Conservation (phyloP, 768 basidiomycete genomes). For the Rickenella mellea region DNA sequence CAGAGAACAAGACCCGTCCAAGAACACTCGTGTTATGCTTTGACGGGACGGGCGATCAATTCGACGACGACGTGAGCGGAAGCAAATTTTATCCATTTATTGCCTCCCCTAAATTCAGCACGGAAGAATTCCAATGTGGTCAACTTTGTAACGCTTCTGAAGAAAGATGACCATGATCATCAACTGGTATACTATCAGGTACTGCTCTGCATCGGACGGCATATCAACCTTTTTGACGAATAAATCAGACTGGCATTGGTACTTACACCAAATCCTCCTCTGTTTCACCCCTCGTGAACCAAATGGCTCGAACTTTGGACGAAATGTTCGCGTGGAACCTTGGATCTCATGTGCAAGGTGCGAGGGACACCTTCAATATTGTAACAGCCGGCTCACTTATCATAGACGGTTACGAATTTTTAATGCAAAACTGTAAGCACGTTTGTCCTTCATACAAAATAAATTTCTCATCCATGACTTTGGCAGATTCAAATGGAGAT, state of each 20-base stretch:
- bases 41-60: slow-evolving; percentile 13
- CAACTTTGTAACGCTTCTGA: slow-evolving; percentile 22
- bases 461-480: not conserved
- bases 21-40: slow-evolving; percentile 14
- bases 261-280: slow-evolving; percentile 3
- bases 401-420: slow-evolving; percentile 15
- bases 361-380: not conserved
- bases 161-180: slow-evolving; percentile 17
- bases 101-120: not conserved
- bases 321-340: slow-evolving; percentile 11
- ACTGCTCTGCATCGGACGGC: not conserved
- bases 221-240: not conserved
- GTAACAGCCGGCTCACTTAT: not conserved
- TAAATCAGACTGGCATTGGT: slow-evolving; percentile 3
- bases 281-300: slow-evolving; percentile 1
- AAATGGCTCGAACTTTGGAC: slow-evolving; percentile 5
- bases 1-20: slow-evolving; percentile 1
- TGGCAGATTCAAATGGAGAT: slow-evolving; percentile 13
- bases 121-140: slow-evolving; percentile 16
- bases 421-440: slow-evolving; percentile 16
- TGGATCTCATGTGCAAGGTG: slow-evolving; percentile 5
- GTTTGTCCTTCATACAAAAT: not conserved
- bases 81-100: not conserved
- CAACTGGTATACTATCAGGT: slow-evolving; percentile 22
- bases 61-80: slow-evolving; percentile 8